Conservation (phyloP, 2,329 filamentous ascomycete genomes). For the Colletotrichum sidae region DNA sequence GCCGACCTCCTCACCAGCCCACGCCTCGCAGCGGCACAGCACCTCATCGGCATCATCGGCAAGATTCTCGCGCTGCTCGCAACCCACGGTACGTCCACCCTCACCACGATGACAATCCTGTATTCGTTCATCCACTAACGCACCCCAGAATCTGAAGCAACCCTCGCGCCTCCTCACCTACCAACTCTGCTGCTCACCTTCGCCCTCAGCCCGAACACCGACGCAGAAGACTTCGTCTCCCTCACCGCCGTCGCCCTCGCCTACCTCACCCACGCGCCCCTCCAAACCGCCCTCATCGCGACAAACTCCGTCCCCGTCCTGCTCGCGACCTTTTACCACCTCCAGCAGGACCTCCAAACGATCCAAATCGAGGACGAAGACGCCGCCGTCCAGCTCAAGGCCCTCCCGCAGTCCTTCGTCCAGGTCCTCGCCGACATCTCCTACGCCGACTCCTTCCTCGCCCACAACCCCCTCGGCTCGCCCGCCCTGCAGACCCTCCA, state of each 20-base stretch:
- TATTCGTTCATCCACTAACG: background rate
- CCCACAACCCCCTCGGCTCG: conserved; percentile 55
- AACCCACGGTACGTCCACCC: conserved; percentile 54
- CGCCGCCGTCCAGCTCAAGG: conserved; percentile 55
- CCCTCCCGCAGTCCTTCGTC: conserved; percentile 63
- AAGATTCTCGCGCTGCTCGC: conserved; percentile 67
- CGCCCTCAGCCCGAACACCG: conserved; percentile 56
- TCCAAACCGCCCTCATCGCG: conserved; percentile 62
- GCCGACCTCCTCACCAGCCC: conserved; percentile 61
- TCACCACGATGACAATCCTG: background rate
- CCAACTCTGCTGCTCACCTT: conserved; percentile 62
- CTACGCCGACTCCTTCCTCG: conserved; percentile 59
- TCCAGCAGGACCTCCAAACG: conserved; percentile 55
- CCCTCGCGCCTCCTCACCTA: conserved; percentile 57
- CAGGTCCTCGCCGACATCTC: conserved; percentile 65
- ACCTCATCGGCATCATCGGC: conserved; percentile 64
- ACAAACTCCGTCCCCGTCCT: conserved; percentile 55
- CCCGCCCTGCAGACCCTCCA: conserved; percentile 55
- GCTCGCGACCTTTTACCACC: conserved; percentile 60
- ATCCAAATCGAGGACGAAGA: conserved; percentile 59
- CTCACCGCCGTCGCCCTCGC: conserved; percentile 64
- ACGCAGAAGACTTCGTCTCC: conserved; percentile 66
- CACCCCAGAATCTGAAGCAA: conserved; percentile 57
- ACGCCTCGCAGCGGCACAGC: conserved; percentile 52
- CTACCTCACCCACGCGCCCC: conserved; percentile 65